phyloP scores from a whole-genome alignment of 2,329 filamentous ascomycete species.

The Colletotrichum orbiculare region DNA sequence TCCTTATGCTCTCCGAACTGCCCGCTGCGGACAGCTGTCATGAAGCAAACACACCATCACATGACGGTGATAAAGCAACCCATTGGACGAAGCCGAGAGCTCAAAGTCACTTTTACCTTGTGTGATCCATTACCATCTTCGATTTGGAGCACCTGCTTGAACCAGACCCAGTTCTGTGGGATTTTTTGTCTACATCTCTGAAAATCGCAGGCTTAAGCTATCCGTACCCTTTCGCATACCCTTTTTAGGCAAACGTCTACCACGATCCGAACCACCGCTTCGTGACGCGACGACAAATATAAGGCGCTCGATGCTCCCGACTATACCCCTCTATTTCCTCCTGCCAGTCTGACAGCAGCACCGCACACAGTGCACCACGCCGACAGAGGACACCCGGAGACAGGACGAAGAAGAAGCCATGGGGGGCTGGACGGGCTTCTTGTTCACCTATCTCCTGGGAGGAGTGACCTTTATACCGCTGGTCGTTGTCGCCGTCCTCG shows the following conservation, averaged over 20 bases:
- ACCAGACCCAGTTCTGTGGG: slow-evolving; percentile 15
- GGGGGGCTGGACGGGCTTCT: slow-evolving; percentile 66
- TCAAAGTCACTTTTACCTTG: slow-evolving; percentile 22
- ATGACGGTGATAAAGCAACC: slow-evolving; percentile 28
- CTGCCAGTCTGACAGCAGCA: slow-evolving; percentile 26
- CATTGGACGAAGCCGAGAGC: slow-evolving; percentile 21
- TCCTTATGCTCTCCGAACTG: background rate
- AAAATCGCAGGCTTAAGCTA: slow-evolving; percentile 2
- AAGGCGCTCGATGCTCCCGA: slow-evolving; percentile 32
- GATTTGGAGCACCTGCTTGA: slow-evolving; percentile 11
- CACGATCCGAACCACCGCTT: slow-evolving; percentile 3
- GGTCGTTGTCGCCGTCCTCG: slow-evolving; percentile 67
- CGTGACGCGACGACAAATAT: background rate
- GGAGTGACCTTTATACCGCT: slow-evolving; percentile 90
- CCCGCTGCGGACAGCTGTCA: slow-evolving; percentile 31
- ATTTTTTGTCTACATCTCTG: slow-evolving; percentile 6
- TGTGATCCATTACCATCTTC: slow-evolving; percentile 5
- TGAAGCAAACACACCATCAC: slow-evolving; percentile 23
- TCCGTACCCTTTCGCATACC: background rate
- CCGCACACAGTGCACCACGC: slow-evolving; percentile 24
- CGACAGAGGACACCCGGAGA: slow-evolving; percentile 10
- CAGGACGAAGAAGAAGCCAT: slow-evolving; percentile 47
- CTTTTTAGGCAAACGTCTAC: slow-evolving; percentile 1
- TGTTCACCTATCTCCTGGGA: slow-evolving; percentile 84
- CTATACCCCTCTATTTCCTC: slow-evolving; percentile 14